These are phyloP conservation scores for Sugiyamaella boreocaroliniensis DNA, from an alignment of 805 yeast species.

Conservation along the genomic window DNA sequence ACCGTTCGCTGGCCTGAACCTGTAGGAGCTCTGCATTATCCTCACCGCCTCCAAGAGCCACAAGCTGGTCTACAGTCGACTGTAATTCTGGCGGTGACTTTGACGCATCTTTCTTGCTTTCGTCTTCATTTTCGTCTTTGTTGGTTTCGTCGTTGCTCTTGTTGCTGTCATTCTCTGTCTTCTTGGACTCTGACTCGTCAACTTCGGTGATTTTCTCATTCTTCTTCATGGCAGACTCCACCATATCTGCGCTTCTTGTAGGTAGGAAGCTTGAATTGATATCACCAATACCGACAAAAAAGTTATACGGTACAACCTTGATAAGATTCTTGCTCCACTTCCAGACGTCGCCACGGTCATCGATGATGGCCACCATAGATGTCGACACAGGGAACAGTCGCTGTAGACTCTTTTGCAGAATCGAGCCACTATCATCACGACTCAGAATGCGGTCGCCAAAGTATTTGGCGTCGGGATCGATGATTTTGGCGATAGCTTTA, in stretches of 20 bases:
- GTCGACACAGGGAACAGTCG: constrained; percentile 93
- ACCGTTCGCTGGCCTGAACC: constrained; percentile 41
- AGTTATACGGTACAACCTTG: constrained; percentile 91
- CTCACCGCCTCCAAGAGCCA: constrained; percentile 34
- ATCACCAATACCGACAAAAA: constrained; percentile 96
- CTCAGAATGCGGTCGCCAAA: constrained; percentile 90
- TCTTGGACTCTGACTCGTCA: constrained; percentile 8
- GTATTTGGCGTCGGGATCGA: constrained; percentile 80
- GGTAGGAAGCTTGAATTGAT: constrained; percentile 91
- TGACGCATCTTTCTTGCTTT: constrained; percentile 14
- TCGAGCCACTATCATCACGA: constrained; percentile 89
- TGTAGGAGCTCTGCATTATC: constrained; percentile 31
- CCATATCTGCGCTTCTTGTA: constrained; percentile 42
- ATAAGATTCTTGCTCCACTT: constrained; percentile 89
- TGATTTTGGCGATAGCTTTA: constrained; percentile 75
- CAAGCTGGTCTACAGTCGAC: constrained; percentile 15
- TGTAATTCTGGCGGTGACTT: constrained; percentile 25
- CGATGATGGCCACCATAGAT: constrained; percentile 92
- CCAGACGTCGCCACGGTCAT: constrained; percentile 99
- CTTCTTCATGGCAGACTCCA: constrained; percentile 21
- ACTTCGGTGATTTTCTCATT: constrained; percentile 1
- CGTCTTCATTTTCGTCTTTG: background rate
- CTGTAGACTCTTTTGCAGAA: constrained; percentile 81
- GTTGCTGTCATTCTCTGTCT: too few relatives aligned
- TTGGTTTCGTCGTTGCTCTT: background rate